Base-by-base conservation (phyloP, 2,329 filamentous ascomycete species). In the Aspergillus clavatus region DNA sequence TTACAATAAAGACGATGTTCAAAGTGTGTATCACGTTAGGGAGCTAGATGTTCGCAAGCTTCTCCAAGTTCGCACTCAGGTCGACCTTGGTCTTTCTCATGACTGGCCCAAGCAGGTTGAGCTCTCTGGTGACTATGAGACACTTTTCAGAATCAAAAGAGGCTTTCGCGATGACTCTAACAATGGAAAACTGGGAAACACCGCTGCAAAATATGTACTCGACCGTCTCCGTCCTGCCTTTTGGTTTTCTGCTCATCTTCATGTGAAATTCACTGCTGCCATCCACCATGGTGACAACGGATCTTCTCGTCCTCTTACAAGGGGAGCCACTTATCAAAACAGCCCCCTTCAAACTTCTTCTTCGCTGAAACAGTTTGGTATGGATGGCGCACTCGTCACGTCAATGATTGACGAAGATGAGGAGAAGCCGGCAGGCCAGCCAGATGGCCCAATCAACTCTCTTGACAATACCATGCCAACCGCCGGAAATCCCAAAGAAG, bases 211-310 rank as follows among this genome's bases (percentile, higher is more conserved):
- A 60, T 81, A 86, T 55, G 83, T 95, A 16, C 78, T 97, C 68
- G 83, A 95, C 61, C 79, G 87, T 23, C 68, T 98, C 42, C 78
- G 89, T 42, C 93, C 93, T 7, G 77, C 78, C 0, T 85, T 89
- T 63, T 98, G 93, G 93, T 96, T 97, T 63, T 85, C 87, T 28
- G 93, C 90, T 2, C 93, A 98, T 68, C 69, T 97, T 70, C 93
- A 98, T 67, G 83, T 86, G 72, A 94, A 91, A 62, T 97, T 86
- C 63, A 69, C 84, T 0, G 93, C 90, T 1, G 50, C 75, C 1
- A 67, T 83, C 38, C 59, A 75, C 5, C 73, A 82, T 50, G 63
- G 66, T 12, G 58, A 71, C 11, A 58, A 61, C 21, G 40, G 18
- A 22, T 36, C 46, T 26, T 42, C 47, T 4, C 26, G 24, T 3